These are phyloP conservation scores for Friedmanniomyces simplex DNA, from an alignment of 495 filamentous ascomycete species.

Conservation along the genomic window DNA sequence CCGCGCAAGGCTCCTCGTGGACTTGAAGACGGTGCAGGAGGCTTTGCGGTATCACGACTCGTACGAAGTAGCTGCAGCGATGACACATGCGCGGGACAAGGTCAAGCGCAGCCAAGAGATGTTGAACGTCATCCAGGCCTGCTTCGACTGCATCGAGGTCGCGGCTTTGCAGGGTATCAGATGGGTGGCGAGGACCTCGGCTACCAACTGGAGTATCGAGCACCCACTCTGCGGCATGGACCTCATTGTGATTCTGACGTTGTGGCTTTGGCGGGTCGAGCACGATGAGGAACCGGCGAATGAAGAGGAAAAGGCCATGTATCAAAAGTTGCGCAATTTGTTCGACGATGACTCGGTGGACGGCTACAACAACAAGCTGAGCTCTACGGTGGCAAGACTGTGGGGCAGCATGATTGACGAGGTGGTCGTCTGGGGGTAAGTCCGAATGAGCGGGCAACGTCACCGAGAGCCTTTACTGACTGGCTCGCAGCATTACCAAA, in stretches of 20 bases:
- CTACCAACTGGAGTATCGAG: constrained; percentile 98
- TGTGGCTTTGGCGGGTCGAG: constrained; percentile 98
- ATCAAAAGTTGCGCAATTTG: constrained; percentile 84
- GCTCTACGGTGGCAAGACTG: constrained; percentile 82
- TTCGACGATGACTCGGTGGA: constrained; percentile 86
- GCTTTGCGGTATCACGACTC: constrained; percentile 93
- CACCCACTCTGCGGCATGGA: constrained; percentile 95
- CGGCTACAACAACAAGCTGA: constrained; percentile 66
- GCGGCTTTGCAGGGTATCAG: constrained; percentile 89
- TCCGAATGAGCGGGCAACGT: constrained; percentile 16
- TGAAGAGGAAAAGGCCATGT: constrained; percentile 86
- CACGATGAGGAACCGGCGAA: constrained; percentile 92
- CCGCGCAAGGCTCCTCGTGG: constrained; percentile 82
- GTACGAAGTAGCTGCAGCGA: constrained; percentile 91
- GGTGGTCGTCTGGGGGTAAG: constrained; percentile 96
- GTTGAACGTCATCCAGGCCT: constrained; percentile 96
- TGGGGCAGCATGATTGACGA: constrained; percentile 99
- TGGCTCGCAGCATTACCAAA: constrained; percentile 68
- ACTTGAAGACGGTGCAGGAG: constrained; percentile 90
- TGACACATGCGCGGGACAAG: constrained; percentile 84
- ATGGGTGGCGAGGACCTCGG: constrained; percentile 93
- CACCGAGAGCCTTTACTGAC: constrained; percentile 40
- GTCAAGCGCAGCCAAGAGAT: constrained; percentile 94
- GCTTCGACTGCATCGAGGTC: constrained; percentile 96
- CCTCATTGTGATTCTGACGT: constrained; percentile 94